Percentiles rank a stretch among this genome's conserved stretches.
These are phyloP conservation scores for Fusarium metavorans DNA, from an alignment of 2,329 filamentous ascomycete species.

Conservation along the genomic window DNA sequence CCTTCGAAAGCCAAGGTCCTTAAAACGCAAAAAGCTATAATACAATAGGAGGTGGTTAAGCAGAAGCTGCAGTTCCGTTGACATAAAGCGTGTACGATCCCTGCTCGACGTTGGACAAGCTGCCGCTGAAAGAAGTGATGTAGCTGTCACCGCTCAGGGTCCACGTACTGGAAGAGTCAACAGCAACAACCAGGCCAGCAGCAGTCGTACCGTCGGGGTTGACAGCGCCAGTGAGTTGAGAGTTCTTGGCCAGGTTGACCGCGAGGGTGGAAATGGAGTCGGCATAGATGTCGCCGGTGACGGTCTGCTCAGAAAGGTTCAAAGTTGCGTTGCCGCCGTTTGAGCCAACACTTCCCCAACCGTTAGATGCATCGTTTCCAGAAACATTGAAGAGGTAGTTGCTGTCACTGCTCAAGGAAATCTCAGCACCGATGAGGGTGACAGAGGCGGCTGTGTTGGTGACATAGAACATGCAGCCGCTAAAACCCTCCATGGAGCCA, in stretches of 20 bases:
- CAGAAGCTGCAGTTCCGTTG: slow-evolving; percentile 9
- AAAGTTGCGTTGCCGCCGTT: slow-evolving; percentile 17
- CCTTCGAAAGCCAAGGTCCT: too few relatives aligned
- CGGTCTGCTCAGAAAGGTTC: slow-evolving; percentile 21
- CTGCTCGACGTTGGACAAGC: slow-evolving; percentile 15
- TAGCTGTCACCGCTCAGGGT: slow-evolving; percentile 17
- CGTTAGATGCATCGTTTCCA: slow-evolving; percentile 18
- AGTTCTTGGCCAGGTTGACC: slow-evolving; percentile 10
- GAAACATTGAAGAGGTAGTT: slow-evolving; percentile 26
- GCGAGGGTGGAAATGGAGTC: slow-evolving; percentile 16
- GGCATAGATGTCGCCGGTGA: slow-evolving; percentile 12
- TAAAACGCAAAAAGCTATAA: too few relatives aligned
- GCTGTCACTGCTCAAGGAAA: slow-evolving; percentile 17
- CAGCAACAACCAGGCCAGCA: neutral
- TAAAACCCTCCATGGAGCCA: slow-evolving; percentile 15
- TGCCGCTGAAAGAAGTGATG: slow-evolving; percentile 13
- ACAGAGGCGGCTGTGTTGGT: slow-evolving; percentile 23
- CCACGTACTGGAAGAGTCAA: slow-evolving; percentile 21
- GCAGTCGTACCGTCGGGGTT: slow-evolving; percentile 16
- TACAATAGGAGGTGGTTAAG: neutral
- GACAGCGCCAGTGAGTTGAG: slow-evolving; percentile 8
- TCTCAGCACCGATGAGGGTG: slow-evolving; percentile 10
- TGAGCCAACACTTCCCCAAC: slow-evolving; percentile 23
- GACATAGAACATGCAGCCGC: slow-evolving; percentile 27
- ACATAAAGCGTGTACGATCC: slow-evolving; percentile 21